Evolutionary conservation across 129 eudicot genomes (phyloP).

Genomic region (Arctium minus): DNA sequence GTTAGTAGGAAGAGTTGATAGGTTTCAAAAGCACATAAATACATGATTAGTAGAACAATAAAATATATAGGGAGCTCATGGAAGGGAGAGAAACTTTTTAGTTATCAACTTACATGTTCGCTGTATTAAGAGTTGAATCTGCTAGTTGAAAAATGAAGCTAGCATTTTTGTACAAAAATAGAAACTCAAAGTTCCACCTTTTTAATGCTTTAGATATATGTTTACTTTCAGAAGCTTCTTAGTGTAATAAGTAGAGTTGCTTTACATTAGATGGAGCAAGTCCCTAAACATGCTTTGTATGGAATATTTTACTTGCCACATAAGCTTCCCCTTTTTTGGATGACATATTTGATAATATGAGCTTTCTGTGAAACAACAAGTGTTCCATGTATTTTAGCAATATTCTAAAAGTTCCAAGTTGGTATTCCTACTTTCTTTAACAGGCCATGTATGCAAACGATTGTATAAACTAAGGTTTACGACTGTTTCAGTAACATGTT

Average conservation of each 20-base stretch:
- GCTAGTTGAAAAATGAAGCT: not conserved
- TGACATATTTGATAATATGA: not conserved
- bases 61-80: not conserved
- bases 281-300: not conserved
- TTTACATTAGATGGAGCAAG: not conserved
- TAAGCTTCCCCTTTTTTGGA: not conserved
- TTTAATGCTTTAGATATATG: not conserved
- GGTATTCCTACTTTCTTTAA: not conserved
- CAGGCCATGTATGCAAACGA: not conserved
- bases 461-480: not conserved
- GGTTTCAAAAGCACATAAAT: not conserved
- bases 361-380: no score
- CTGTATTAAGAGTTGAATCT: not conserved
- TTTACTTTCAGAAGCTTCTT: not conserved
- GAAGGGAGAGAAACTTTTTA: not conserved
- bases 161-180: not conserved
- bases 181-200: not conserved
- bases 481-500: not conserved
- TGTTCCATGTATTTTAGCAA: not conserved
- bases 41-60: not conserved
- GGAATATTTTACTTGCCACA: not conserved
- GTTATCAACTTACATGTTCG: not conserved
- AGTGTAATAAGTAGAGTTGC: not conserved
- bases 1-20: not conserved
- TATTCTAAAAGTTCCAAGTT: not conserved